Evolutionary conservation across 106 monocot species (phyloP).

Genomic region (Allium sativum): DNA sequence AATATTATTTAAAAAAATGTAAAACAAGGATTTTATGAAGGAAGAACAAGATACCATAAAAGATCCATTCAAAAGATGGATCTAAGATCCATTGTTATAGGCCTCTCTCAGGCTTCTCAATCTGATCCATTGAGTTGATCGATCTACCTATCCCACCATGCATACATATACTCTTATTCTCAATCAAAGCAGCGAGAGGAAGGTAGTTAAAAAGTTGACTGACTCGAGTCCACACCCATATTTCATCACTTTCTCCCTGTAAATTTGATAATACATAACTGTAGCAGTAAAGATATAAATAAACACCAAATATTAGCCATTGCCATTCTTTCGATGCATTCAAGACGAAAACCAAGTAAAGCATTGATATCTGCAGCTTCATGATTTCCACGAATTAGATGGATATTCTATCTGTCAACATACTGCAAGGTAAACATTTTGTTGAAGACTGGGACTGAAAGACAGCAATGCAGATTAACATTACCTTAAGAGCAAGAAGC

Average conservation of each 20-base stretch:
- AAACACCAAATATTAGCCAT: background rate
- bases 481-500: conserved; percentile 96
- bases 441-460: too few relatives aligned
- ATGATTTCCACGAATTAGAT: conserved; percentile 95
- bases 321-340: conserved; percentile 99
- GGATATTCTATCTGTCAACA: conserved; percentile 88
- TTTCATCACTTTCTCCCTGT: conserved; percentile 96
- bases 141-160: conserved; percentile 99
- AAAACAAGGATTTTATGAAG: conserved; percentile 1
- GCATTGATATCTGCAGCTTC: conserved; percentile 99
- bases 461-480: too few relatives aligned
- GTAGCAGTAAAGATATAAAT: background rate
- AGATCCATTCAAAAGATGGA: conserved; percentile 94
- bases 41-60: conserved; percentile 48
- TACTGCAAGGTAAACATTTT: too few relatives aligned
- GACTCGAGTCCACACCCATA: conserved; percentile 97
- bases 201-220: conserved; percentile 95
- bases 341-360: conserved; percentile 92
- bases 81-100: conserved; percentile 98
- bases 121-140: conserved; percentile 87
- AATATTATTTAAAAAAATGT: conserved; percentile 1
- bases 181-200: conserved; percentile 87
- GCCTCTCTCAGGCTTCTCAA: conserved; percentile 95
- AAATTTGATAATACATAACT: too few relatives aligned
- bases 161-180: conserved; percentile 99